These are phyloP conservation scores for Alnus glutinosa DNA, from an alignment of 306 rosid genomes.

Conservation along the genomic window DNA sequence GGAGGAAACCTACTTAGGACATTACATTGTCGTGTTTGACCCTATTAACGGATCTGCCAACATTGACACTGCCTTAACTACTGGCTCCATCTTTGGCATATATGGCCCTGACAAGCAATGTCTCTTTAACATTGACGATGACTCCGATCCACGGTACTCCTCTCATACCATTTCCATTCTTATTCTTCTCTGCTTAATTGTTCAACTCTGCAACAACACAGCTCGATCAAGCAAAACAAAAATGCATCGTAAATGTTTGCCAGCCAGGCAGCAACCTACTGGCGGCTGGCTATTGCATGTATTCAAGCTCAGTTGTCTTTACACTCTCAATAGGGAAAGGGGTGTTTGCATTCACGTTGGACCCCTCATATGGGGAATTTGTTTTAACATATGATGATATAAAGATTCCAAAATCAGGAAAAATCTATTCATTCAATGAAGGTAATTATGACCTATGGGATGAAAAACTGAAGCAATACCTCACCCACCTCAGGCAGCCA, in stretches of 20 bases:
- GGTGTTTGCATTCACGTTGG: constrained; percentile 39
- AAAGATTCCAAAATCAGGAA: constrained; percentile 38
- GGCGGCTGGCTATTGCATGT: constrained; percentile 49
- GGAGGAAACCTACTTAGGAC: constrained; percentile 46
- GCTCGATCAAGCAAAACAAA: constrained; percentile 39
- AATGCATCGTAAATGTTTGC: constrained; percentile 38
- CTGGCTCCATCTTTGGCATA: constrained; percentile 49
- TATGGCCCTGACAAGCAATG: constrained; percentile 41
- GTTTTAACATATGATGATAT: constrained; percentile 39
- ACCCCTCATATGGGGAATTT: constrained; percentile 45
- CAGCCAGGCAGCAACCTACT: constrained; percentile 48
- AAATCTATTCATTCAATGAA: constrained; percentile 46
- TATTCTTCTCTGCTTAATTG: background rate
- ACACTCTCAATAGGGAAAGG: constrained; percentile 43
- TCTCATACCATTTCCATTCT: background rate
- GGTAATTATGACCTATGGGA: constrained; percentile 45
- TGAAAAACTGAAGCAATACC: constrained; percentile 38
- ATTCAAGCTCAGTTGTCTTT: constrained; percentile 49
- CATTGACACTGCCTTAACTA: constrained; percentile 43
- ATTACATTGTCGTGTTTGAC: constrained; percentile 47
- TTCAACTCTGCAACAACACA: constrained; percentile 11
- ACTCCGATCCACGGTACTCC: constrained; percentile 28
- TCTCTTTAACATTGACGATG: constrained; percentile 34
- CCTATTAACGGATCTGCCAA: constrained; percentile 50
- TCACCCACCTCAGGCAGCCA: constrained; percentile 40